Evolutionary conservation across 208 protist species (phyloP).

Genomic region (Acanthamoeba healyi): DNA sequence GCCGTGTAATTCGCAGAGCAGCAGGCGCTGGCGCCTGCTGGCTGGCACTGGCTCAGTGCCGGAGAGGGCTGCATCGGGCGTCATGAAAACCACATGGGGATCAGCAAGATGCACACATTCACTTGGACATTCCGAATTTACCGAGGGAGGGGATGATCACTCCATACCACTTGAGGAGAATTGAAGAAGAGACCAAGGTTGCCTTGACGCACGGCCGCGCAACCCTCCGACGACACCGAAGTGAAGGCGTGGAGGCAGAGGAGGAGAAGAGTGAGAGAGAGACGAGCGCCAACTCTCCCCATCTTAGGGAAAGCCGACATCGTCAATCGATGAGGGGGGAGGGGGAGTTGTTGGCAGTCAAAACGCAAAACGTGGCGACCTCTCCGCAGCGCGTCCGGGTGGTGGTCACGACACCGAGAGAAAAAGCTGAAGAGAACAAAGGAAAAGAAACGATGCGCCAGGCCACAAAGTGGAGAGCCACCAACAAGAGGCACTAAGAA

Average conservation of each 20-base stretch:
- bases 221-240: background rate
- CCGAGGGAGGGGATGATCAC: background rate
- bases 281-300: background rate
- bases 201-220: background rate
- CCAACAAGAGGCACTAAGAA: no score
- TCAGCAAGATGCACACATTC: no score
- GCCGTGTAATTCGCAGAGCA: conserved; percentile 50
- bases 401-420: no score
- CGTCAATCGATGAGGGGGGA: no score
- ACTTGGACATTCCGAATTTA: background rate
- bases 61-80: conserved; percentile 2
- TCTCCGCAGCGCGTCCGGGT: no score
- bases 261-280: background rate
- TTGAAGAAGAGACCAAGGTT: background rate
- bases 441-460: no score
- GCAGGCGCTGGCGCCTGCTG: background rate
- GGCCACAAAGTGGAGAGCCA: no score
- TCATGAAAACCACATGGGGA: no score
- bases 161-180: background rate
- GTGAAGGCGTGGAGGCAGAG: background rate
- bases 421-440: no score
- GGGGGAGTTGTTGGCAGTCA: no score
- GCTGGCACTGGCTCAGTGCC: background rate
- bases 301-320: background rate
- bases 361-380: no score